phyloP scores from a whole-genome alignment of 805 yeast species.

The Kuraishia piskuri region DNA sequence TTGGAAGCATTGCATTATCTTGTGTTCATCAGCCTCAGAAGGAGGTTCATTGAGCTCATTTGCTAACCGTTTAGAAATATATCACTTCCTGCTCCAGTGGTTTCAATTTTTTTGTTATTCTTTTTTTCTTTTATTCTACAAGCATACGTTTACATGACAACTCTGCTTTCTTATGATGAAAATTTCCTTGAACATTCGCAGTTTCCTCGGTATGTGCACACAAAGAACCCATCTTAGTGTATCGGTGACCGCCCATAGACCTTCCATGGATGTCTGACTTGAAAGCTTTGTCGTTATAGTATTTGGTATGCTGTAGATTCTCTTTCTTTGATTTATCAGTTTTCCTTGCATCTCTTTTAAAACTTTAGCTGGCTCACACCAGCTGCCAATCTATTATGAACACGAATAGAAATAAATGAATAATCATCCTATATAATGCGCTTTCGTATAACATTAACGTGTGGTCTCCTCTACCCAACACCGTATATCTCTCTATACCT shows the following conservation, averaged over 20 bases:
- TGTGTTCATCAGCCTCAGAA: not conserved
- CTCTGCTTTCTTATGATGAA: conserved; percentile 54
- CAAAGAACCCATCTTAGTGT: conserved; percentile 74
- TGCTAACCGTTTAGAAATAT: not conserved
- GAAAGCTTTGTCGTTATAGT: not conserved
- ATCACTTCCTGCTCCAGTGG: not conserved
- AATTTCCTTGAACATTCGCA: conserved; percentile 79
- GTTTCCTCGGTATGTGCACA: conserved; percentile 92
- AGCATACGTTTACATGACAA: not conserved
- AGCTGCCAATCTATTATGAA: not conserved
- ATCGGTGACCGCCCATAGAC: conserved; percentile 80
- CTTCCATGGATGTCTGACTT: conserved; percentile 93
- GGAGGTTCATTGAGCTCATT: not conserved
- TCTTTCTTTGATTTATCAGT: no score
- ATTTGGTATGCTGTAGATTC: not conserved
- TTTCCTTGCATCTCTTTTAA: no score
- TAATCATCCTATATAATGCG: not conserved
- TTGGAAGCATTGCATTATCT: no score
- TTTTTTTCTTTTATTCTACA: not conserved
- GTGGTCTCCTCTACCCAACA: not conserved
- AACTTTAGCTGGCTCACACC: not conserved
- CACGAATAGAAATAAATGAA: not conserved
- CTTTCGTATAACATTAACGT: not conserved
- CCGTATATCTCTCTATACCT: conserved; percentile 10
- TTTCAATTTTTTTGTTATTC: not conserved